Conservation (phyloP, 257 asterid genomes). For the Misopates orontium region DNA sequence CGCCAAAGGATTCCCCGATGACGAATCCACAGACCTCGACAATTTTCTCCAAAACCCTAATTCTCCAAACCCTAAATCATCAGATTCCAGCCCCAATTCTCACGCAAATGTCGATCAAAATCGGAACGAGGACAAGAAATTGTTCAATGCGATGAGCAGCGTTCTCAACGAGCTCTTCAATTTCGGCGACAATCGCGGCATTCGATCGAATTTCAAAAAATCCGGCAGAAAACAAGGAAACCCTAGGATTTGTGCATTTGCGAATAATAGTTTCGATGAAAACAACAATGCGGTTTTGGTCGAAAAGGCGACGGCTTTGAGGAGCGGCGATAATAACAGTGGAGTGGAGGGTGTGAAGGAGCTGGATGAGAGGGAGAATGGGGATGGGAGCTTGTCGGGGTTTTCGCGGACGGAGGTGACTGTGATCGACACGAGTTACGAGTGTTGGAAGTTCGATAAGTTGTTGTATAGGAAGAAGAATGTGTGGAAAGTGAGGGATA, state of each 20-base stretch:
- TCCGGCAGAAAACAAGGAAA: constrained; percentile 66
- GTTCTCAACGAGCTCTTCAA: constrained; percentile 78
- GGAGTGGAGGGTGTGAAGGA: constrained; percentile 45
- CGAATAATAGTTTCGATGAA: constrained; percentile 22
- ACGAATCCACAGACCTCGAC: constrained; percentile 52
- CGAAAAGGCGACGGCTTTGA: constrained; percentile 29
- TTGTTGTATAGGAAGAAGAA: constrained; percentile 74
- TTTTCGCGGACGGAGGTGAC: constrained; percentile 82
- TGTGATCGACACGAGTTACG: constrained; percentile 84
- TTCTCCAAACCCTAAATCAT: constrained; percentile 26
- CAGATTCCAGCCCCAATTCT: constrained; percentile 19
- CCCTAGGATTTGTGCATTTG: constrained; percentile 56
- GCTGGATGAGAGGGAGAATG: constrained; percentile 32
- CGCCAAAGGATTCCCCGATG: constrained; percentile 68
- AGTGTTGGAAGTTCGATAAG: constrained; percentile 84
- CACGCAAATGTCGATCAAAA: constrained; percentile 21
- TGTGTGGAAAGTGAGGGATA: constrained; percentile 84
- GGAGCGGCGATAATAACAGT: constrained; percentile 45
- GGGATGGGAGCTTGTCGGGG: constrained; percentile 48
- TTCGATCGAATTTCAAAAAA: constrained; percentile 37
- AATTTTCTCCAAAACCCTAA: constrained; percentile 48
- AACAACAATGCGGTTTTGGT: constrained; percentile 25
- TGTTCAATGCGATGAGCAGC: constrained; percentile 42
- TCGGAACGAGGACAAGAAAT: constrained; percentile 30
- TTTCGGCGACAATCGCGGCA: constrained; percentile 47